phyloP scores from a whole-genome alignment of 169 alveolate genomes.

The Plasmodium cynomolgi region DNA sequence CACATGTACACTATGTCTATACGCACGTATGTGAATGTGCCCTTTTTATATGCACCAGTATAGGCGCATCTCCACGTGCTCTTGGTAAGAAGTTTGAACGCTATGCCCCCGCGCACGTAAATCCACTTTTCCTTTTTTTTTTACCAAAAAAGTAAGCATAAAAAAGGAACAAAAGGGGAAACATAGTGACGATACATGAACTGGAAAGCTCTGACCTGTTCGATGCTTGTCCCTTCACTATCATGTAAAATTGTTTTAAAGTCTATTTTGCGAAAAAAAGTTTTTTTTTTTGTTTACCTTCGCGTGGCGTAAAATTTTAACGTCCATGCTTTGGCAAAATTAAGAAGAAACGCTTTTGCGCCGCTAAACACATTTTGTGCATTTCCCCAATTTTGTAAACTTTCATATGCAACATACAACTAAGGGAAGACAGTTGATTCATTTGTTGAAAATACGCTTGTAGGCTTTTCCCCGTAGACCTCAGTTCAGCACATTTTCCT shows the following conservation, averaged over 20 bases:
- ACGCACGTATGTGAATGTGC: background rate
- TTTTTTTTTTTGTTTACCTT: constrained; percentile 12
- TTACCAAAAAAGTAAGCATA: constrained; percentile 18
- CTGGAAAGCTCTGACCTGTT: background rate
- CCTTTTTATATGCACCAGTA: background rate
- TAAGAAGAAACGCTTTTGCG: constrained; percentile 10
- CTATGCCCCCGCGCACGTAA: constrained; percentile 63
- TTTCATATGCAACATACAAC: background rate
- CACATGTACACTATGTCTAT: background rate
- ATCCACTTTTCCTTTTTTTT: constrained; percentile 16
- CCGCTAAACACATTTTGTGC: constrained; percentile 2
- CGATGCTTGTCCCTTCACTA: constrained; percentile 2
- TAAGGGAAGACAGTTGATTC: background rate
- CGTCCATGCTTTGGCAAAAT: constrained; percentile 11
- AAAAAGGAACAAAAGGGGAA: background rate
- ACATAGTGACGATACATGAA: background rate
- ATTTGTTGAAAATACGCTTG: background rate
- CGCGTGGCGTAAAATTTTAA: constrained; percentile 12
- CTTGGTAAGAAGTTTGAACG: constrained; percentile 27
- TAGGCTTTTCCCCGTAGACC: background rate
- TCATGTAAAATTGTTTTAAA: background rate
- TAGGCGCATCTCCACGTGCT: constrained; percentile 8
- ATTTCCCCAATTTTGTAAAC: constrained; percentile 13
- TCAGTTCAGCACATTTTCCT: background rate
- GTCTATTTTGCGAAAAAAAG: background rate